These are phyloP conservation scores for Cryptosporidium meleagridis DNA, from an alignment of 169 alveolate species.

Conservation along the genomic window DNA sequence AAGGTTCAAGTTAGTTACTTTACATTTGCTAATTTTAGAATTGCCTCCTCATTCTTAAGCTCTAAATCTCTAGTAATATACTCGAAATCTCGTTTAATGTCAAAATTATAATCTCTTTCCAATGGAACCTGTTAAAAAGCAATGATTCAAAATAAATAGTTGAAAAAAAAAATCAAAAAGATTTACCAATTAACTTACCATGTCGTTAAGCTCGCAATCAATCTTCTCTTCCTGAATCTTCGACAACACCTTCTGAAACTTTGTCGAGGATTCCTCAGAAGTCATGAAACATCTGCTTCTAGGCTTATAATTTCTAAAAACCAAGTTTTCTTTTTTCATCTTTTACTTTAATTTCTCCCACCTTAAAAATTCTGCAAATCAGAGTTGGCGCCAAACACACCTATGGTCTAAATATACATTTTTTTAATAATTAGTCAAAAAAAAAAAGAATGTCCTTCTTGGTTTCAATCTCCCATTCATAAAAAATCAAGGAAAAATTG, in stretches of 20 bases:
- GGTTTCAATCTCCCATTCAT: background rate
- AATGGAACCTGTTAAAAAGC: constrained; percentile 6
- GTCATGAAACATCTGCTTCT: constrained; percentile 14
- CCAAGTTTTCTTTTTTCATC: constrained; percentile 5
- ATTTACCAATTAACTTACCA: constrained; percentile 11
- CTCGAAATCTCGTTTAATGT: constrained; percentile 52
- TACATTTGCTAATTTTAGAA: constrained; percentile 4
- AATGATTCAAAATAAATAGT: background rate
- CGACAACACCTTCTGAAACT: background rate
- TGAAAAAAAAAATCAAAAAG: background rate
- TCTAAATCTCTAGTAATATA: constrained; percentile 22
- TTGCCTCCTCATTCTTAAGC: constrained; percentile 34
- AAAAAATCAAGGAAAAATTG: background rate
- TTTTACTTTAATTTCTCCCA: background rate
- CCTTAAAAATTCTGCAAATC: background rate
- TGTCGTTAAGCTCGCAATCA: constrained; percentile 18
- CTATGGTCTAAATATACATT: constrained; percentile 7
- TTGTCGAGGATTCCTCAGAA: constrained; percentile 18
- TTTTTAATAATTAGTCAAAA: background rate
- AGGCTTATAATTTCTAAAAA: constrained; percentile 39
- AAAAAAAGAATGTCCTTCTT: background rate
- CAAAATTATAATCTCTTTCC: constrained; percentile 57
- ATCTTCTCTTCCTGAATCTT: constrained; percentile 44
- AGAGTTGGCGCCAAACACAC: background rate
- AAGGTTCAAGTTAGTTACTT: background rate